Evolutionary conservation across 345 rosid genomes (phyloP), one percentile per base, ranked within the genome.

Genomic region (Ricinus communis): DNA sequence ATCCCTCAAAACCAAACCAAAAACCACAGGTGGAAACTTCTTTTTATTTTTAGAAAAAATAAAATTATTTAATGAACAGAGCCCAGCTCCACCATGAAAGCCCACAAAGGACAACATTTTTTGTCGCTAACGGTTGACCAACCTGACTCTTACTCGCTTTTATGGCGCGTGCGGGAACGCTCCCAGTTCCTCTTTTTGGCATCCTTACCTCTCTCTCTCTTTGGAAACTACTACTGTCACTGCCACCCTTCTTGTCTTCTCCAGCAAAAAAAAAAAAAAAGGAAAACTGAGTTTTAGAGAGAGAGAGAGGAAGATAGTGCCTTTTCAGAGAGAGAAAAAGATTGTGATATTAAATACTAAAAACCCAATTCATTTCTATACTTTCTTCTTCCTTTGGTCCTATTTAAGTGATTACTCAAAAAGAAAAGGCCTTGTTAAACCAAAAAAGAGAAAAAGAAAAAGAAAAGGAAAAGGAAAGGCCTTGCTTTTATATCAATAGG

Each of bases 101-200:
- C 68, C 74, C 68, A 71, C 22, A 31, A 4, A 24, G 59, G 51
- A 36, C 61, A 50, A 50, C 12, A 8, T 15, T 24, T 38, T 52
- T 50, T 62, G 68, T 71, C 46, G 31, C 41, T 51, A 13, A n/a
- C 53, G 69, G 75, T 71, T 71, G 75, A 71, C 75, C 62, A 62
- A 19, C 10, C 16, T 25, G 28, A 28, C 19, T 0, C 54, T 24
- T 62, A 71, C 69, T 69, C 69, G 62, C 75, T 53, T 10, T 16
- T 15, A 5, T 4, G 52, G 53, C 53, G 18, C 43, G 68, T 71
- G 68, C n/a, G 56, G 68, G 31, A n/a, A 51, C 68, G 51, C 60
- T 10, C 14, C 62, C 71, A 65, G 57, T 24, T 73, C 50, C 69
- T 57, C 76, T 73, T 73, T 73, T 66, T 65, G 76, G 71, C 76